Base-by-base conservation (phyloP, 2,329 filamentous ascomycete species). In the Neonectria coccinea region DNA sequence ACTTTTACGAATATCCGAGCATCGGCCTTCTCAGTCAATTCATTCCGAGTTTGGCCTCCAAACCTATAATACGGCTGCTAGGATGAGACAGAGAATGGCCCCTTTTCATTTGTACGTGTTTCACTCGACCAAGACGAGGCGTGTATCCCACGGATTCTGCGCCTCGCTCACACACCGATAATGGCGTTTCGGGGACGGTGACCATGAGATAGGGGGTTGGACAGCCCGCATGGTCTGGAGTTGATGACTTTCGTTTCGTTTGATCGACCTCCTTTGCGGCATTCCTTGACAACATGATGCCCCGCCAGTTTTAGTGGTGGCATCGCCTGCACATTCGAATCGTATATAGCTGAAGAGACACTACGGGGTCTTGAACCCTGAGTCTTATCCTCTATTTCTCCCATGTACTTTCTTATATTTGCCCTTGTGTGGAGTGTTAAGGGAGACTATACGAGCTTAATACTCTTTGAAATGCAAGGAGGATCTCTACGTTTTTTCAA, bases 201-300 rank as follows among this genome's bases (percentile, higher is more conserved):
- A 64, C 69, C 64, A 65, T 64, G 63, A 57, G 58, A 64, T 50
- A 52, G 55, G 58, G 58, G 68, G 41, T 39, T 48, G 64, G 58
- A 62, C 56, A 60, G 31, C 69, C 59, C 59, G 50, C 70, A 70
- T 71, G 69, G 72, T 63, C 61, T 44, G 72, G 72, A 72, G 72
- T 74, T 74, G 65, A 60, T 64, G 27, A 53, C 47, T 47, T 65
- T 58, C 61, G 53, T 59, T 67, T 71, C 53, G 54, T 48, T 65
- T 64, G 66, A 53, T 62, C 31, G 10, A 18, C 27, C 48, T 62
- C 65, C 42, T 31, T 58, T 57, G 50, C 48, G 45, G 39, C 29
- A 42, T 52, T 45, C 48, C 33, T 45, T 36, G 20, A 48, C 25
- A 44, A 56, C 29, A 52, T 56, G 50, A 41, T 39, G 45, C 48